Evolutionary conservation across 2,329 filamentous ascomycete species (phyloP), one percentile per base, ranked within the genome.

Genomic region (Epichloe gansuensis): DNA sequence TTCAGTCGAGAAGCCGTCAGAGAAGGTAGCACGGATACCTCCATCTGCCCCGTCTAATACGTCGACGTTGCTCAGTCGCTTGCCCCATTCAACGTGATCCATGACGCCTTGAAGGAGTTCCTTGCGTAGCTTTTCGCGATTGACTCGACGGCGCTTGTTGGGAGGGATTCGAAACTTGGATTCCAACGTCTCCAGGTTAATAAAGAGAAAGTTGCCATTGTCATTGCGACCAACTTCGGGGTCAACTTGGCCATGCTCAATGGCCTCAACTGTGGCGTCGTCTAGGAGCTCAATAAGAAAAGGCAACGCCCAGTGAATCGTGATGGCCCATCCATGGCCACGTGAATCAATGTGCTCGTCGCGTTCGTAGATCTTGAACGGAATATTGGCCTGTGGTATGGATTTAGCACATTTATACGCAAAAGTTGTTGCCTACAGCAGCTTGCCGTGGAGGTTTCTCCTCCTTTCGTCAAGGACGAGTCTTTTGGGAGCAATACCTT

Each of bases 321-420:
- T 81, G 49, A 83, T 68, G 42, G 75, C 78, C 80, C 78, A 82
- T 47, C 79, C 78, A 41, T 74, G 72, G 3, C 55, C 53, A 21
- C 66, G 65, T 21, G 58, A 56, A 47, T 60, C 59, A 51, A 62
- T 56, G 46, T 62, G 55, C 21, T 57, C 56, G 59, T 63, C 57
- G 38, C 63, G 62, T 52, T 66, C 64, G 54, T 61, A 66, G 17
- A 66, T 52, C 35, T 63, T 55, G 50, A 66, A 66, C 0, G 64
- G 58, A 7, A 66, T 60, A 7, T 58, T 58, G 45, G 62, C 59
- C 64, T 66, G 15, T 15, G 15, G 11, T 15, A 17, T 43, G 13
- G 13, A 48, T 55, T 41, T 23, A 21, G 40, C 9, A 42, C 6
- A 23, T 21, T 5, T 43, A 11, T 4, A 9, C 31, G 31, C 31